These are phyloP conservation scores for Eucommia ulmoides DNA, from an alignment of 257 asterid species.

Conservation along the genomic window DNA sequence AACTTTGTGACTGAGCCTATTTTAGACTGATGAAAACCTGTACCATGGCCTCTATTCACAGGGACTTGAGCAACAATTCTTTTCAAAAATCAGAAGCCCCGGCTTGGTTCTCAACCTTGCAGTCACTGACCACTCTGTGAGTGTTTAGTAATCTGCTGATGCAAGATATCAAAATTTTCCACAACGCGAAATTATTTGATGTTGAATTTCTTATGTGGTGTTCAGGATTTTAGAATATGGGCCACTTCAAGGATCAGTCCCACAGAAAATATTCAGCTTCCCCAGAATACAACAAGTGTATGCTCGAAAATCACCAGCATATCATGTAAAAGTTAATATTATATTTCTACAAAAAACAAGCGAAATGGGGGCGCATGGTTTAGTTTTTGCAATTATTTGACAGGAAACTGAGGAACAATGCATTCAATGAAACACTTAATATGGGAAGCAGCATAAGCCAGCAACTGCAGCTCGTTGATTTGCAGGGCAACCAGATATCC, in stretches of 20 bases:
- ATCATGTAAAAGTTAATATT: not conserved
- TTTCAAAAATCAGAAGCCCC: slow-evolving; percentile 60
- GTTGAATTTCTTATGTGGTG: slow-evolving; percentile 7
- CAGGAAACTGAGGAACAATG: slow-evolving; percentile 83
- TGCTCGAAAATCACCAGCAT: slow-evolving; percentile 16
- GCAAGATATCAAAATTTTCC: too few species aligned
- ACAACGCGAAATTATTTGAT: slow-evolving; percentile 4
- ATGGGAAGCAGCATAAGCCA: slow-evolving; percentile 49
- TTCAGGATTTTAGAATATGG: slow-evolving; percentile 80
- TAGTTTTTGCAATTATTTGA: slow-evolving; percentile 9
- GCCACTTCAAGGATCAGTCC: slow-evolving; percentile 61
- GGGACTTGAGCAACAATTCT: slow-evolving; percentile 90
- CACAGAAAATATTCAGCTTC: slow-evolving; percentile 50
- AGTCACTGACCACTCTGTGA: slow-evolving; percentile 76
- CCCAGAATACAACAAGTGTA: slow-evolving; percentile 93
- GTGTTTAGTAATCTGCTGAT: slow-evolving; percentile 9
- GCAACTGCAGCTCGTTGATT: slow-evolving; percentile 69
- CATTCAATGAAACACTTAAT: slow-evolving; percentile 55
- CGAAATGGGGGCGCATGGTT: not conserved
- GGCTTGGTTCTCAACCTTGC: slow-evolving; percentile 62
- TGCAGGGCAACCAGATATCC: slow-evolving; percentile 63
- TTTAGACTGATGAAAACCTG: not conserved
- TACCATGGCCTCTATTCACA: slow-evolving; percentile 15
- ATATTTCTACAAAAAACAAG: not conserved
- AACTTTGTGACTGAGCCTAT: not conserved